A percentile compares a stretch with the other conserved stretches of the same genome.
Conservation (phyloP, 2,329 filamentous ascomycete genomes). For the Aureobasidium zeae region DNA sequence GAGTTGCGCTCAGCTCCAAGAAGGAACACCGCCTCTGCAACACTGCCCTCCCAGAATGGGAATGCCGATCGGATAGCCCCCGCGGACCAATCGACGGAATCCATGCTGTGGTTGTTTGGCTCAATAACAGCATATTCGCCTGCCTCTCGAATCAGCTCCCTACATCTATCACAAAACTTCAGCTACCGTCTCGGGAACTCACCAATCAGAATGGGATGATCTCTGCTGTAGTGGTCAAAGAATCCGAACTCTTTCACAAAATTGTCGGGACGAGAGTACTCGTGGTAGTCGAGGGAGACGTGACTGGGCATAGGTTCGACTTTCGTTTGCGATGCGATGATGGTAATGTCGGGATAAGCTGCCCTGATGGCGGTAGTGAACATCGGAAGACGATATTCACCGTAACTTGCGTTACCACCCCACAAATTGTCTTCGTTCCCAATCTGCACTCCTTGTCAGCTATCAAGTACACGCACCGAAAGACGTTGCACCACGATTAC, state of each 20-base stretch:
- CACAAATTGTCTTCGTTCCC: conserved; percentile 60
- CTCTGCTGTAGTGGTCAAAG: conserved; percentile 37
- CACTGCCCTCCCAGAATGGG: conserved; percentile 41
- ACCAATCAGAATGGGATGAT: conserved; percentile 30
- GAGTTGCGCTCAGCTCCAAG: conserved; percentile 53
- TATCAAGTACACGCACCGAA: neutral
- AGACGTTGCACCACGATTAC: neutral
- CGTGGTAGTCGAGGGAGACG: conserved; percentile 26
- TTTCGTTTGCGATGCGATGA: conserved; percentile 42
- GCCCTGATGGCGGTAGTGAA: conserved; percentile 52
- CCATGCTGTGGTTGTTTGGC: conserved; percentile 37
- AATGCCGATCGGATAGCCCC: conserved; percentile 11
- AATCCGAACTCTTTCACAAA: conserved; percentile 24
- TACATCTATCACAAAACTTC: too few relatives aligned
- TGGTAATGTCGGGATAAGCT: conserved; percentile 48
- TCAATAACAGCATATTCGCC: conserved; percentile 44
- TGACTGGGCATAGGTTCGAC: conserved; percentile 21
- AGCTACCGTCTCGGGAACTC: too few relatives aligned
- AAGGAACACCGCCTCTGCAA: conserved; percentile 55
- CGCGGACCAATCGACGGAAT: conserved; percentile 27
- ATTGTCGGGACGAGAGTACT: conserved; percentile 24
- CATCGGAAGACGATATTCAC: conserved; percentile 46
- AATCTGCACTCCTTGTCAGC: conserved; percentile 26
- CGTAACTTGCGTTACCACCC: conserved; percentile 29
- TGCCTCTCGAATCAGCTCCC: neutral